Evolutionary conservation across 225 moss, liverwort and hornwort species (phyloP).

Genomic region (Bryoerythrophyllum caledonicum): DNA sequence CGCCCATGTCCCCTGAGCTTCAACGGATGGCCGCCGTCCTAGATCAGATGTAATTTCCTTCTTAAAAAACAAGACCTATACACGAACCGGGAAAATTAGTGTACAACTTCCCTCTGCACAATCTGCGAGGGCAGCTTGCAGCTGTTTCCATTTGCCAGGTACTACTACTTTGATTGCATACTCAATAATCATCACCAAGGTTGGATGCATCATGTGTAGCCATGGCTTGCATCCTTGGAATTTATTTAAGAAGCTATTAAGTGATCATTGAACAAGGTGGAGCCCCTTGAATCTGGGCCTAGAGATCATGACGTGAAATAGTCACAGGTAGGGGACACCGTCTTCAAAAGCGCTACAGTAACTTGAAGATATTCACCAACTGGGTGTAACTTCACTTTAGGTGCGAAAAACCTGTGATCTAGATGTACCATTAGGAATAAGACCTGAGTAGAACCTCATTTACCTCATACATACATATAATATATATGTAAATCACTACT

Average conservation of each 20-base stretch:
- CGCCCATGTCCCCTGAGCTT: conserved; percentile 80
- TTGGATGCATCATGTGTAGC: conserved; percentile 18
- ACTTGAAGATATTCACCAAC: conserved; percentile 6
- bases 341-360: neutral
- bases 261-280: conserved; percentile 20
- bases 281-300: conserved; percentile 24
- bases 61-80: neutral
- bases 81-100: neutral
- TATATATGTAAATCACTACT: neutral
- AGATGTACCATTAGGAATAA: conserved; percentile 26
- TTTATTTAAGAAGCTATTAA: neutral
- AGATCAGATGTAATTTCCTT: conserved; percentile 53
- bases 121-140: neutral
- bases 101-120: conserved; percentile 5
- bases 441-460: neutral
- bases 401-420: conserved; percentile 6
- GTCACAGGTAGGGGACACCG: conserved; percentile 19
- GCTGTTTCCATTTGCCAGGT: conserved; percentile 25
- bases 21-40: conserved; percentile 79
- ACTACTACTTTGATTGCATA: conserved; percentile 22
- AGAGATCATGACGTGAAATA: conserved; percentile 25
- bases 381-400: neutral
- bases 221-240: conserved; percentile 13
- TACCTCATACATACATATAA: conserved; percentile 16
- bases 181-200: conserved; percentile 17